phyloP scores from a whole-genome alignment of 1,284 basidiomycete genomes.

The Leccinum fallax region DNA sequence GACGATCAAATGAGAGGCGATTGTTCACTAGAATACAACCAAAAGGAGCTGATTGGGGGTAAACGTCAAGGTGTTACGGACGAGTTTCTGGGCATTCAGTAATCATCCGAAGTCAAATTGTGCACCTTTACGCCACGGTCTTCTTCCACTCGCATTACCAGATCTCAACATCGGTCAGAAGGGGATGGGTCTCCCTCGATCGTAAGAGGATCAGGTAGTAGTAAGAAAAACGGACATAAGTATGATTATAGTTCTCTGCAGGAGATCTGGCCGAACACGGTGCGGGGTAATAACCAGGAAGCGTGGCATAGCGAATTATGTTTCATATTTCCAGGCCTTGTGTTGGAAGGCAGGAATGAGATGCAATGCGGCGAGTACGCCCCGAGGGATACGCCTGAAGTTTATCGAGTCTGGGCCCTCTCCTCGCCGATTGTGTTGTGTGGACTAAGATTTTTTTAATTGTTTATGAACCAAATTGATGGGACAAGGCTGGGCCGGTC shows the following conservation, averaged over 20 bases:
- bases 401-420: neutral
- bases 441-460: too few species aligned
- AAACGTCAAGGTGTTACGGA: neutral
- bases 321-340: neutral
- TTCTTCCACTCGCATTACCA: too few species aligned
- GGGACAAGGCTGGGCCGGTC: too few species aligned
- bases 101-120: neutral
- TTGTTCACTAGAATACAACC: neutral
- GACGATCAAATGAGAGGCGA: neutral
- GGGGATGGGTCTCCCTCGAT: too few species aligned
- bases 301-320: neutral
- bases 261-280: neutral
- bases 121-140: neutral
- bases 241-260: neutral
- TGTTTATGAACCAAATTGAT: neutral
- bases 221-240: neutral
- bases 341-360: conserved; percentile 5
- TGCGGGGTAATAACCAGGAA: neutral
- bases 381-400: neutral
- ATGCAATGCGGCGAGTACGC: neutral
- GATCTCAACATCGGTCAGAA: neutral
- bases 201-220: neutral
- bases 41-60: neutral
- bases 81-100: neutral
- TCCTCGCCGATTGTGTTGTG: neutral